These are phyloP conservation scores for Naegleria fowleri DNA, from an alignment of 208 protist genomes.

Conservation along the genomic window DNA sequence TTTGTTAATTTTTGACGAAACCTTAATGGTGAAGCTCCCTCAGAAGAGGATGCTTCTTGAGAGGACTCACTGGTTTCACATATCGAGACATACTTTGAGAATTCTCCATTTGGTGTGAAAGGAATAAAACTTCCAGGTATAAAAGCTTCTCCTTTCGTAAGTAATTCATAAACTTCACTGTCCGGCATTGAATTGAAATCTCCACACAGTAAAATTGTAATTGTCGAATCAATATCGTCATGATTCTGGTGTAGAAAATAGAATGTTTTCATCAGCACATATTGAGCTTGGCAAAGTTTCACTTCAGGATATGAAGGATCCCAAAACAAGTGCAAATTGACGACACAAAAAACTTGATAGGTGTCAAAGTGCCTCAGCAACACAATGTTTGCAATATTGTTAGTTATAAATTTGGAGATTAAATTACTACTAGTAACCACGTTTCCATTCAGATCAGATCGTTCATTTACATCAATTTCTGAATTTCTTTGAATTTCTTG, in stretches of 20 bases:
- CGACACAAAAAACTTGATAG: not conserved
- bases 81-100: not conserved
- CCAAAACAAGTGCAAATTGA: constrained; percentile 24
- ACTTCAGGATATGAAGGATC: constrained; percentile 4
- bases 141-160: not conserved
- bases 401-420: not conserved
- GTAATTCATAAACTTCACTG: not conserved
- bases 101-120: not conserved
- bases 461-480: not conserved
- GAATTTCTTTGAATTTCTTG: no score
- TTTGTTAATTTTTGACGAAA: not conserved
- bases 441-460: not conserved
- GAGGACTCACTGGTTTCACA: not conserved
- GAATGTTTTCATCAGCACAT: not conserved
- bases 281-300: not conserved
- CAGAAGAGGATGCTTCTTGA: not conserved
- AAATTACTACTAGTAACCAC: not conserved
- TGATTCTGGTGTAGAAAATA: not conserved
- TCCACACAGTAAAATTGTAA: not conserved
- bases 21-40: not conserved
- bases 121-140: not conserved
- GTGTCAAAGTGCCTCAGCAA: not conserved
- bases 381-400: not conserved
- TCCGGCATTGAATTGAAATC: constrained; percentile 9
- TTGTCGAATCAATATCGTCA: not conserved